Evolutionary conservation across 352 stramenopile species (phyloP), one percentile per base, ranked within the genome.

Genomic region (Peronospora destructor): DNA sequence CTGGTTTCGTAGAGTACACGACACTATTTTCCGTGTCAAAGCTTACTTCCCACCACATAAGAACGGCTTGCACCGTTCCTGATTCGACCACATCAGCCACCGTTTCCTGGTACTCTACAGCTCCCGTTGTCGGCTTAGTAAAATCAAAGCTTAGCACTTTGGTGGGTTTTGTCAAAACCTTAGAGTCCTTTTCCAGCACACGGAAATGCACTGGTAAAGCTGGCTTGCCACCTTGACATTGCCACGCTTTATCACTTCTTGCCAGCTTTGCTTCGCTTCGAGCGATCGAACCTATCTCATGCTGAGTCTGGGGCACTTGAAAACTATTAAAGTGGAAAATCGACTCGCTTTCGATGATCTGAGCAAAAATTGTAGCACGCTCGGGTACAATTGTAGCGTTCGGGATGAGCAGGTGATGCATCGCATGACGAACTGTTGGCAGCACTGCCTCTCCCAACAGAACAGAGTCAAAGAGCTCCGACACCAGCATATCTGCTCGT

Each of bases 391-490:
- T 74, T 2, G 78, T 49, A 13, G 80, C 69, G 13, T 84, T 65
- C 0, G 65, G 55, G 17, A 62, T 64, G 9, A 91, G 55, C 45
- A 95, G 51, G 35, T 87, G 69, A 30, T 72, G 43, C 51, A 73
- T 66, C 12, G 87, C 87, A 52, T 96, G 80, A 28, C 74, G 60
- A 33, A 96, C 66, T 12, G 88, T 88, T 19, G 84, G 79, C 10
- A 97, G 61, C 37, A 96, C 83, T 3, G 80, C 79, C 64, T 97
- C 90, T 26, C 85, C 84, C 19, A 97, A 75, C 38, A 97, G 54
- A 2, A 89, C 73, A 55, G 85, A 95, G 70, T 97, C 90, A 41
- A 96, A 90, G 17, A 96, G 76, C 70, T 97, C 90, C 7, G 87
- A 95, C 33, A 97, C 87, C n/a, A 96, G 68, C 64, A 97, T 79